These are phyloP conservation scores for Solanum chmielewskii DNA, from an alignment of 257 asterid genomes.

Conservation along the genomic window DNA sequence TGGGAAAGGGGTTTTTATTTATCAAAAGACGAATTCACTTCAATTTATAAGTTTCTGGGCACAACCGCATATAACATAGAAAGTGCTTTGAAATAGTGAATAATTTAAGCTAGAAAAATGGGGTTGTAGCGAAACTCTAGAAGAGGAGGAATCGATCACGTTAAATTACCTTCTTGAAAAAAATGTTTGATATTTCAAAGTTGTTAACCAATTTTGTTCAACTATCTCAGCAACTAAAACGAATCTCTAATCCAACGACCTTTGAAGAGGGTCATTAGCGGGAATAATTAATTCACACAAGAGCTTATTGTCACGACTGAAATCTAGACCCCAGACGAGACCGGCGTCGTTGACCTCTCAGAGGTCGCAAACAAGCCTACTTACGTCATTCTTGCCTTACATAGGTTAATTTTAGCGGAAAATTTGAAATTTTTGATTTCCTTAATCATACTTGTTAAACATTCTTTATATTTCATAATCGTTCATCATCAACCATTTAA, in stretches of 20 bases:
- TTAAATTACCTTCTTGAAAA: background rate
- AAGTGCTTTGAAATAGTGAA: background rate
- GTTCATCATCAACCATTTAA: too few species aligned
- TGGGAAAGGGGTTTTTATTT: background rate
- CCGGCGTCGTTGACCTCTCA: too few species aligned
- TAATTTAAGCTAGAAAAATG: background rate
- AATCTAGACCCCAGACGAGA: too few species aligned
- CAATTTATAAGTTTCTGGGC: background rate
- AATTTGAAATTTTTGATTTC: too few species aligned
- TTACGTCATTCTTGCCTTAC: too few species aligned
- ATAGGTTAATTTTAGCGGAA: too few species aligned
- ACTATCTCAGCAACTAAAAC: background rate
- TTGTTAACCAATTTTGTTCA: background rate
- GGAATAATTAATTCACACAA: background rate
- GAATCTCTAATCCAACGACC: background rate
- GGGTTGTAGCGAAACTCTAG: background rate
- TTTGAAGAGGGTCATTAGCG: background rate
- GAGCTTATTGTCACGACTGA: too few species aligned
- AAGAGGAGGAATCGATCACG: background rate
- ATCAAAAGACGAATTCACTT: background rate
- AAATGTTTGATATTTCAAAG: background rate
- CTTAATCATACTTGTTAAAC: too few species aligned
- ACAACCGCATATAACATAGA: background rate
- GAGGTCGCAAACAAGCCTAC: too few species aligned
- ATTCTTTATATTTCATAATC: too few species aligned